Conservation (phyloP, 805 yeast species). For the Myxozyma kluyveri region DNA sequence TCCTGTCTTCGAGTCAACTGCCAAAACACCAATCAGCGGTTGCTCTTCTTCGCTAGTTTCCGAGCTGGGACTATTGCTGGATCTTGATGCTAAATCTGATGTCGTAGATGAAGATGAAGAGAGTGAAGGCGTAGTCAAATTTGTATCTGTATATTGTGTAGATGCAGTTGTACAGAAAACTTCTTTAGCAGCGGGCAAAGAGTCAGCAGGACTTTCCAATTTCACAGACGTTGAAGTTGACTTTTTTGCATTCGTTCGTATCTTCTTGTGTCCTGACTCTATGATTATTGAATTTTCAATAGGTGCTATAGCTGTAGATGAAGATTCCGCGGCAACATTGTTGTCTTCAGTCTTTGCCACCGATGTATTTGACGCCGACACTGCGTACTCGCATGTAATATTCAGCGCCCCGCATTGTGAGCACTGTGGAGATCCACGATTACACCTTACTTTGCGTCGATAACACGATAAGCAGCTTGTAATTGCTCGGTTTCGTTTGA, state of each 20-base stretch:
- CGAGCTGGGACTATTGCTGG: too few relatives aligned
- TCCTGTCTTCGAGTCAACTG: slow-evolving; percentile 16
- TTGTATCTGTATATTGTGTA: too few relatives aligned
- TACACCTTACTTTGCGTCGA: slow-evolving; percentile 22
- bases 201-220: neutral
- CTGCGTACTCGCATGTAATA: slow-evolving; percentile 14
- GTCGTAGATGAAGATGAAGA: neutral
- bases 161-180: too few relatives aligned
- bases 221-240: neutral
- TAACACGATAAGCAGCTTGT: slow-evolving; percentile 24
- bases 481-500: slow-evolving; percentile 19
- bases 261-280: neutral
- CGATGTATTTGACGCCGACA: neutral
- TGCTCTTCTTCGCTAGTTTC: too few relatives aligned
- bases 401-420: slow-evolving; percentile 16
- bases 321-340: neutral
- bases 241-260: neutral
- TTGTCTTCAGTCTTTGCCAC: neutral
- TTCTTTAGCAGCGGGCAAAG: neutral
- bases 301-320: neutral
- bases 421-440: slow-evolving; percentile 16
- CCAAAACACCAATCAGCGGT: slow-evolving; percentile 8
- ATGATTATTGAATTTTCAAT: too few relatives aligned
- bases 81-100: neutral
- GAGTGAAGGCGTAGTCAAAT: too few relatives aligned